These are phyloP conservation scores for Gyrodon lividus DNA, from an alignment of 768 basidiomycete species.

Conservation along the genomic window DNA sequence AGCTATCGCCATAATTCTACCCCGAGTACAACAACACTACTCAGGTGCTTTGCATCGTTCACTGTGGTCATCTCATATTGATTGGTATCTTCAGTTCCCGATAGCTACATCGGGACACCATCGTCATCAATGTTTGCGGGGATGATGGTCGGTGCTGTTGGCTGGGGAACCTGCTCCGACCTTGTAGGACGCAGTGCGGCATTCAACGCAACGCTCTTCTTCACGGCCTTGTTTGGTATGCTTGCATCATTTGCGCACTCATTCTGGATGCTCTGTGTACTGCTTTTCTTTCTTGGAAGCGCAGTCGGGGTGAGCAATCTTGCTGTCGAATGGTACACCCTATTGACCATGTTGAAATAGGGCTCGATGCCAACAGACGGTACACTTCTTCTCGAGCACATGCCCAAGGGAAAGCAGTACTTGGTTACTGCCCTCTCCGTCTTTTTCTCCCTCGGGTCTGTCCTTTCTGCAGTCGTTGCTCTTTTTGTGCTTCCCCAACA, in stretches of 20 bases:
- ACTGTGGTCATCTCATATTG: conserved; percentile 9
- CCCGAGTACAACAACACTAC: conserved; percentile 92
- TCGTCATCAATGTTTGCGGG: conserved; percentile 90
- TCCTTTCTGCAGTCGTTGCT: conserved; percentile 79
- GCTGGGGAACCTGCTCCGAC: conserved; percentile 94
- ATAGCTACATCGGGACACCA: conserved; percentile 73
- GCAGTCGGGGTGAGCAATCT: conserved; percentile 79
- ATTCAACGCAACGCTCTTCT: conserved; percentile 89
- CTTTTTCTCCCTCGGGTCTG: conserved; percentile 95
- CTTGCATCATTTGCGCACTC: conserved; percentile 71
- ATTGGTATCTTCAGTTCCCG: conserved; percentile 50
- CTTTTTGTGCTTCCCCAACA: conserved; percentile 74
- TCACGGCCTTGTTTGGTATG: conserved; percentile 88
- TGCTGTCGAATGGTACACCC: neutral
- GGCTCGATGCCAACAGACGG: conserved; percentile 98
- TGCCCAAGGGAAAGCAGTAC: conserved; percentile 90
- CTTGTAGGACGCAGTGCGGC: conserved; percentile 84
- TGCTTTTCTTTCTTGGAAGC: conserved; percentile 86
- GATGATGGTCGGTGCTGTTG: conserved; percentile 96
- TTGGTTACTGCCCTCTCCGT: conserved; percentile 88
- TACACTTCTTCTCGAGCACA: conserved; percentile 87
- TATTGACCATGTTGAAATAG: conserved; percentile 37
- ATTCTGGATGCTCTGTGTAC: conserved; percentile 66
- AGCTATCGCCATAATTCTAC: conserved; percentile 89
- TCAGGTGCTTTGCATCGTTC: conserved; percentile 44